These are phyloP conservation scores for Plectosphaerella cucumerina DNA, from an alignment of 2,329 filamentous ascomycete genomes.

Conservation along the genomic window DNA sequence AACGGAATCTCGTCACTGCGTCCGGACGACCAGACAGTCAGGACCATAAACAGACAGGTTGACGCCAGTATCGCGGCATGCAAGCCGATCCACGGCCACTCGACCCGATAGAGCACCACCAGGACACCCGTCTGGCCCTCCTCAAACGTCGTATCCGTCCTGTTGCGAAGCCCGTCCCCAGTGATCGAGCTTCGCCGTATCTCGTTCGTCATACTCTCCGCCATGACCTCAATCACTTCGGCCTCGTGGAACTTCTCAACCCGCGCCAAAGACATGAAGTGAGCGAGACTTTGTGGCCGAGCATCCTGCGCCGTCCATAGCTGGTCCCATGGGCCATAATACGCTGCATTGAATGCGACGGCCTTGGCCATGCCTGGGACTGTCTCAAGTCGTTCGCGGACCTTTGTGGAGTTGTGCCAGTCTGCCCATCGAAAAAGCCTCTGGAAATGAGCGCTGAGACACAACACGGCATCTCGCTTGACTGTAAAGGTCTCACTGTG, in stretches of 20 bases:
- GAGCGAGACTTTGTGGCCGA: too few species aligned
- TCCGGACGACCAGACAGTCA: neutral
- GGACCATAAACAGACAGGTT: neutral
- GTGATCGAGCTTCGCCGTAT: neutral
- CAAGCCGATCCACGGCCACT: constrained; percentile 6
- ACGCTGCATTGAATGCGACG: constrained; percentile 1
- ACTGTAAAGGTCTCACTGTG: neutral
- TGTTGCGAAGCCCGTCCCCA: neutral
- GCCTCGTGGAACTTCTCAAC: neutral
- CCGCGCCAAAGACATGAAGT: too few species aligned
- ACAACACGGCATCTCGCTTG: neutral
- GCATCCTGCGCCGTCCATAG: too few species aligned
- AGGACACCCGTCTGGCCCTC: neutral
- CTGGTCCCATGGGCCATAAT: too few species aligned
- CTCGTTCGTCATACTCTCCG: constrained; percentile 5
- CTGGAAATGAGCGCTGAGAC: constrained; percentile 3
- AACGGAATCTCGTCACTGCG: neutral
- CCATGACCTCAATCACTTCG: neutral
- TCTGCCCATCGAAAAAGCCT: neutral
- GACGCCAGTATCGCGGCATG: neutral
- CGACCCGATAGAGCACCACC: constrained; percentile 1
- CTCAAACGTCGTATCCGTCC: neutral
- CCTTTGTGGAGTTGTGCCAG: neutral
- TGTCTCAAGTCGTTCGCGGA: neutral
- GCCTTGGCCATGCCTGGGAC: neutral